These are phyloP conservation scores for Xylariaceae sp. DNA, from an alignment of 2,329 filamentous ascomycete genomes.

Conservation along the genomic window DNA sequence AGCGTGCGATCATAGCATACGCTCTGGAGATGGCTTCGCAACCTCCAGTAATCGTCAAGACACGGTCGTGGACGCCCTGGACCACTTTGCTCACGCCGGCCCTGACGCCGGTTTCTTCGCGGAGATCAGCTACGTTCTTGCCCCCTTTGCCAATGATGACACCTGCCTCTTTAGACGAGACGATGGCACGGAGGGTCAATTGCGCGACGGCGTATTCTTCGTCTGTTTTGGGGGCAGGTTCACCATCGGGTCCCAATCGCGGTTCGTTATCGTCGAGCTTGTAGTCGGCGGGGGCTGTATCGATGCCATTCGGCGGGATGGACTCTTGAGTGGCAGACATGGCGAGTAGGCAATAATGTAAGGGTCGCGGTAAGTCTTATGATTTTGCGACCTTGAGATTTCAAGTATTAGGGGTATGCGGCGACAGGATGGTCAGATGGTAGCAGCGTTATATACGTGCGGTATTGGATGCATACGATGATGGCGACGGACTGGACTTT, in stretches of 20 bases:
- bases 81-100: conserved; percentile 99
- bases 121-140: conserved; percentile 95
- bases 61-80: conserved; percentile 92
- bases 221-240: conserved; percentile 81
- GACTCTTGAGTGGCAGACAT: conserved; percentile 62
- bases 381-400: conserved; percentile 1
- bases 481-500: conserved; percentile 17
- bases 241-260: conserved; percentile 66
- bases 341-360: conserved; percentile 19
- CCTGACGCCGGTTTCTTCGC: conserved; percentile 96
- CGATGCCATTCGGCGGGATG: conserved; percentile 53
- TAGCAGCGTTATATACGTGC: conserved; percentile 2
- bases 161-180: conserved; percentile 97
- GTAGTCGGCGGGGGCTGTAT: conserved; percentile 55
- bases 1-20: conserved; percentile 87
- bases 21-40: conserved; percentile 86
- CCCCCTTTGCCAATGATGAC: conserved; percentile 98
- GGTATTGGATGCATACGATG: conserved; percentile 9
- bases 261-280: conserved; percentile 58
- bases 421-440: not conserved
- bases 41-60: conserved; percentile 88
- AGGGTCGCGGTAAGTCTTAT: too few species aligned
- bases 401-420: not conserved
- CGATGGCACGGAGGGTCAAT: conserved; percentile 91
- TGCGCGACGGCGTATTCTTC: conserved; percentile 93